A percentile compares a stretch with the other conserved stretches of the same genome.
Conservation (phyloP, 768 basidiomycete genomes). For the Mycena vulgaris region DNA sequence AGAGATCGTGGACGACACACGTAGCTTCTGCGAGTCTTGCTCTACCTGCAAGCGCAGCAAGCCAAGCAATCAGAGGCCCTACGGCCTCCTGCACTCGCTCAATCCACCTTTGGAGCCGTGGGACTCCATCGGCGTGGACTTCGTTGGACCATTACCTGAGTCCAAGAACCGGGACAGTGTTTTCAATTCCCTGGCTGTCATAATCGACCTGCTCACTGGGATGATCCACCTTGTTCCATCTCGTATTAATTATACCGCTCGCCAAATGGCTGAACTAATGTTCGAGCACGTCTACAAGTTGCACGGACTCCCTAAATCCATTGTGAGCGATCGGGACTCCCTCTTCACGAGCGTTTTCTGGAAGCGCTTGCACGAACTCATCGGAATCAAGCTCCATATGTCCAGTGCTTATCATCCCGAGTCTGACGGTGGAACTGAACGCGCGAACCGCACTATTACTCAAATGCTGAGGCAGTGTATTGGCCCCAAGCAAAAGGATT, state of each 20-base stretch:
- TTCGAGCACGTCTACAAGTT: neutral
- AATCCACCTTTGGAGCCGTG: neutral
- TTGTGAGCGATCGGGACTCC: neutral
- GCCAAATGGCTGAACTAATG: conserved; percentile 3
- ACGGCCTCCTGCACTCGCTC: neutral
- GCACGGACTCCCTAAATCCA: neutral
- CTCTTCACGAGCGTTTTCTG: neutral
- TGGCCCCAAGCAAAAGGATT: neutral
- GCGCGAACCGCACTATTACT: neutral
- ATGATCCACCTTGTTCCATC: neutral
- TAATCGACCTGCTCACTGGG: neutral
- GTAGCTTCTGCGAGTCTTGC: neutral
- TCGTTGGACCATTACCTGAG: conserved; percentile 1
- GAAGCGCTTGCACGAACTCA: neutral
- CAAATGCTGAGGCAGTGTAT: neutral
- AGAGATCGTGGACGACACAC: neutral
- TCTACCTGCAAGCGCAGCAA: neutral
- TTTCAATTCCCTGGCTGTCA: neutral
- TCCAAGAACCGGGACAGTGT: neutral
- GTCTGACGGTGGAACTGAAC: conserved; percentile 1
- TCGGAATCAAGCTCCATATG: conserved; percentile 1
- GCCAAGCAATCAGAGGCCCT: neutral
- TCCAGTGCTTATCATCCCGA: conserved; percentile 1
- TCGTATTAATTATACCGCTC: conserved; percentile 2
- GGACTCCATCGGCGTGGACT: conserved; percentile 1